Conservation (phyloP, 2,329 filamentous ascomycete genomes). For the Nigrospora oryzae region DNA sequence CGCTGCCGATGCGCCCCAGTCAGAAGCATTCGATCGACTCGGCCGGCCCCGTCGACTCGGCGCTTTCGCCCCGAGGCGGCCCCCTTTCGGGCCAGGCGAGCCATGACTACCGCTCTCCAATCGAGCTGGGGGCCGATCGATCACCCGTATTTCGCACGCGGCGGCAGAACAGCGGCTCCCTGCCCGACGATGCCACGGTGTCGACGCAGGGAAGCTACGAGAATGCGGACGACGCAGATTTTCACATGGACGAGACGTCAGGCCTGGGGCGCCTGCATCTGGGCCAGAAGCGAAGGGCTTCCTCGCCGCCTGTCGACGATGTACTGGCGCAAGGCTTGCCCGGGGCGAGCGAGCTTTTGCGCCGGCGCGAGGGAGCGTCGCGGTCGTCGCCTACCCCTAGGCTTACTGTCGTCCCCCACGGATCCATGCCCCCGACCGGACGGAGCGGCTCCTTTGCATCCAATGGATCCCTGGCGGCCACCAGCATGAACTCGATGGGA, state of each 20-base stretch:
- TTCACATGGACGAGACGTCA: slow-evolving; percentile 35
- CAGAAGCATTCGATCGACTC: slow-evolving; percentile 34
- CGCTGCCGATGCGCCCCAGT: slow-evolving; percentile 35
- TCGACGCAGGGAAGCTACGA: slow-evolving; percentile 37
- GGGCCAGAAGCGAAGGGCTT: slow-evolving; percentile 47
- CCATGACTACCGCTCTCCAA: slow-evolving; percentile 33
- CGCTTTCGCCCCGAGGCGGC: slow-evolving; percentile 34
- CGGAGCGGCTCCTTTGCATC: slow-evolving; percentile 41
- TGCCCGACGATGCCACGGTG: slow-evolving; percentile 34
- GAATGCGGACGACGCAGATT: slow-evolving; percentile 37
- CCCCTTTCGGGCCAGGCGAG: slow-evolving; percentile 29
- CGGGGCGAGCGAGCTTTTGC: slow-evolving; percentile 32
- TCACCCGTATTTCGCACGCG: slow-evolving; percentile 35
- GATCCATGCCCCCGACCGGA: slow-evolving; percentile 33
- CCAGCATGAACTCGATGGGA: slow-evolving; percentile 33
- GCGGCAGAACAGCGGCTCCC: slow-evolving; percentile 38
- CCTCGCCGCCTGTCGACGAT: slow-evolving; percentile 44
- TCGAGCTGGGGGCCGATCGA: slow-evolving; percentile 37
- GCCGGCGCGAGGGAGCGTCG: slow-evolving; percentile 37
- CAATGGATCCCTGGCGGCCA: slow-evolving; percentile 32
- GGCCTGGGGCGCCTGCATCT: slow-evolving; percentile 33
- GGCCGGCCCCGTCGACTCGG: slow-evolving; percentile 33
- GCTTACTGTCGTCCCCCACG: slow-evolving; percentile 35
- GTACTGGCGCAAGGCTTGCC: slow-evolving; percentile 26
- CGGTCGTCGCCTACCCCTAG: slow-evolving; percentile 46